A percentile compares a stretch with the other conserved stretches of the same genome.
phyloP scores from a whole-genome alignment of 2,329 filamentous ascomycete species.

The Fusarium guadeloupense region DNA sequence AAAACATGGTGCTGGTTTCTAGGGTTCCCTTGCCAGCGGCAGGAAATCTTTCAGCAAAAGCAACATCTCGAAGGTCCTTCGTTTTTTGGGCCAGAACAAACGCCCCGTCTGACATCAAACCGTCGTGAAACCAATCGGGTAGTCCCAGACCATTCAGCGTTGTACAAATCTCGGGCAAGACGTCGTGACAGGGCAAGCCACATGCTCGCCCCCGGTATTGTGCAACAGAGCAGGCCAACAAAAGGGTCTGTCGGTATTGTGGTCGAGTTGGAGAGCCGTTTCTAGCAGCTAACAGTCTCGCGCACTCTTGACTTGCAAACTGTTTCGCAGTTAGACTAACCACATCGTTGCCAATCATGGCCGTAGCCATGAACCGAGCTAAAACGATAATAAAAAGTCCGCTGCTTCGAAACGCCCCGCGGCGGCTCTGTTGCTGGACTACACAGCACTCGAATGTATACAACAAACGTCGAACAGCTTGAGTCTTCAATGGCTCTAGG shows the following conservation, averaged over 20 bases:
- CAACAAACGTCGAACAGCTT: slow-evolving; percentile 38
- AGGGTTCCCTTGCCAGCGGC: slow-evolving; percentile 11
- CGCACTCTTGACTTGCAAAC: slow-evolving; percentile 36
- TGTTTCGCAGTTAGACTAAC: slow-evolving; percentile 23
- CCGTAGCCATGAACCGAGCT: slow-evolving; percentile 43
- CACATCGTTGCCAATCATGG: slow-evolving; percentile 26
- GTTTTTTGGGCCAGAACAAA: slow-evolving; percentile 63
- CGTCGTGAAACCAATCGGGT: slow-evolving; percentile 46
- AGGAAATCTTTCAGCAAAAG: slow-evolving; percentile 60
- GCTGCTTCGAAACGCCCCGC: slow-evolving; percentile 11
- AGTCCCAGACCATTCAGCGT: slow-evolving; percentile 50
- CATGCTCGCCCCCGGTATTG: slow-evolving; percentile 57
- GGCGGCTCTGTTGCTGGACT: slow-evolving; percentile 20
- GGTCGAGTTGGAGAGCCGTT: slow-evolving; percentile 20
- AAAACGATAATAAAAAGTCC: slow-evolving; percentile 41
- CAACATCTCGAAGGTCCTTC: slow-evolving; percentile 62
- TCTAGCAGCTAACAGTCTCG: slow-evolving; percentile 27
- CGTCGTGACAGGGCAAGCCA: slow-evolving; percentile 49
- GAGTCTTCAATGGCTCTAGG: slow-evolving; percentile 12
- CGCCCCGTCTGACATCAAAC: slow-evolving; percentile 57
- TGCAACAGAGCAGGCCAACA: slow-evolving; percentile 57
- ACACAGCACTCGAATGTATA: slow-evolving; percentile 42
- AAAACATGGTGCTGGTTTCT: slow-evolving; percentile 42
- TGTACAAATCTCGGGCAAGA: slow-evolving; percentile 54
- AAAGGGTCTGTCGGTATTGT: slow-evolving; percentile 45